These are phyloP conservation scores for Peniophora sp. DNA, from an alignment of 1,284 basidiomycete genomes.

Conservation along the genomic window DNA sequence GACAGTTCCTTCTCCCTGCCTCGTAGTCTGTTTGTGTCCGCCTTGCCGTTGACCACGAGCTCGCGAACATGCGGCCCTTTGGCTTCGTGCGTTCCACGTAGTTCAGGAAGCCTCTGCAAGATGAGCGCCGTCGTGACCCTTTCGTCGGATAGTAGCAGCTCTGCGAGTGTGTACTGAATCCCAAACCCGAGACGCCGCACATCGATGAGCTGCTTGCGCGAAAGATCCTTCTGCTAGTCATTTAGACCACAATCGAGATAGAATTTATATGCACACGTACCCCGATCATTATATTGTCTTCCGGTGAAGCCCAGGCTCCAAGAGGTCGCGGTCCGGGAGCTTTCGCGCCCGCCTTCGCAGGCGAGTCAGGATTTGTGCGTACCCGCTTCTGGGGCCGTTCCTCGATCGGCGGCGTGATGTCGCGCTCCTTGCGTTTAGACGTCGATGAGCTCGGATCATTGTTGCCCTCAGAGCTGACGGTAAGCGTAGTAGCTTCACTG, in stretches of 20 bases:
- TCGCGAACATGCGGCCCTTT: slow-evolving; percentile 7
- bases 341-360: no score
- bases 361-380: no score
- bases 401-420: no score
- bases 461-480: no score
- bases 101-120: not conserved
- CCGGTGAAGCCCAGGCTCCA: no score
- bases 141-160: not conserved
- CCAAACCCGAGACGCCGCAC: not conserved
- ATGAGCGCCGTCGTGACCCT: not conserved
- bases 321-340: no score
- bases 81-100: not conserved
- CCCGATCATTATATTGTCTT: not conserved
- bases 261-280: not conserved
- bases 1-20: slow-evolving; percentile 1
- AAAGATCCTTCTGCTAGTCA: not conserved
- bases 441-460: no score
- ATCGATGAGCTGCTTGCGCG: not conserved
- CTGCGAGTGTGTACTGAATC: not conserved
- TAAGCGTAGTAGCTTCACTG: no score
- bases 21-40: not conserved
- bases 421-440: no score
- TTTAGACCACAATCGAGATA: not conserved
- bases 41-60: not conserved
- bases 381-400: no score